Evolutionary conservation across 192 early-diverging fungal species (phyloP), one percentile per base, ranked within the genome.

Genomic region (Nowakowskiella sp.): DNA sequence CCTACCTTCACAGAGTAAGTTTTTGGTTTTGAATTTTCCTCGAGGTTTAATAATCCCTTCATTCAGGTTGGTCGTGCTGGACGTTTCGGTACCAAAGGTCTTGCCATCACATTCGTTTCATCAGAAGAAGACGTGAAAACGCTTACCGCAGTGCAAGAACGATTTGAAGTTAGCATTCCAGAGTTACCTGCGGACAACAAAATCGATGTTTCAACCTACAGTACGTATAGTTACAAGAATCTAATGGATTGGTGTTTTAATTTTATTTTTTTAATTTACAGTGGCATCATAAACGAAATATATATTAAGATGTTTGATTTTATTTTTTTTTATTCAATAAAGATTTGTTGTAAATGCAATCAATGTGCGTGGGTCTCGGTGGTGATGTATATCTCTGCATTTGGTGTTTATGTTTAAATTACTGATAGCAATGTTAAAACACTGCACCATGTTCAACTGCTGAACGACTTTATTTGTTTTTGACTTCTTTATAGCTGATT

Each of bases 11-110:
- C 61, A 76, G 94, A 55, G 94, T 72, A 73, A 54, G 39, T 62
- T 1, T 22, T 42, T 31, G 4, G 24, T 44, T 13, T 22, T 32
- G 10, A n/a, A 6, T 26, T 22, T 46, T 5, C 24, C 6, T 9
- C n/a, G 25, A 24, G 6, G 55, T 16, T 0, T 51, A 50, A 50
- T 16, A 4, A 16, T 51, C 24, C 4, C 52, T 33, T 57, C 10
- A 7, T 28, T 19, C 48, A 72, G 70, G 71, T 97, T 47, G 94
- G 94, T 47, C 91, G 94, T 85, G 94, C 94, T 32, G 94, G 94
- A 56, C 87, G 94, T 79, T 97, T 97, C 56, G 94, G 94, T 70
- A 97, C 94, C 70, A 97, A 97, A 81, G 94, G 94, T 70, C 71
- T 95, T 42, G 94, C 88, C n/a, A 84, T 97, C 42, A 90, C 92